Evolutionary conservation across 306 rosid species (phyloP).

Genomic region (Betula pendula): DNA sequence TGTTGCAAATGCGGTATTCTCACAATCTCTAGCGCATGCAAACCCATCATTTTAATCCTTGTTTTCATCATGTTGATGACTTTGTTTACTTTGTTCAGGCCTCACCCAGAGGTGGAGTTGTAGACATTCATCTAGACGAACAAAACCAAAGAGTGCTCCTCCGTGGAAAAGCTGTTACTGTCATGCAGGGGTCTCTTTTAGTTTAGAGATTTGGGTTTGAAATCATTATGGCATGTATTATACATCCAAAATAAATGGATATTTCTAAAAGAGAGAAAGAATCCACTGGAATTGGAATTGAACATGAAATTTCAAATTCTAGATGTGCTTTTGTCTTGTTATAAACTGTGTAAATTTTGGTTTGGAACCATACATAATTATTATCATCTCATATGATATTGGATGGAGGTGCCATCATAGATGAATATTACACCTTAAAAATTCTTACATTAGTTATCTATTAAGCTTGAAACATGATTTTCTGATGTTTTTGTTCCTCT

Average conservation of each 20-base stretch:
- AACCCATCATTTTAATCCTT: constrained; percentile 8
- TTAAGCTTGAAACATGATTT: too few species aligned
- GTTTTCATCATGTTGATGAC: constrained; percentile 3
- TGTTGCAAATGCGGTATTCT: constrained; percentile 59
- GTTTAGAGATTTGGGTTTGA: constrained; percentile 29
- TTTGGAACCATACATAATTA: too few species aligned
- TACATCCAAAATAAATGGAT: background rate
- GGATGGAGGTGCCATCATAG: too few species aligned
- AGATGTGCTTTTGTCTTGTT: too few species aligned
- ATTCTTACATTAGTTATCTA: too few species aligned
- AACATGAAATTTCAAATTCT: background rate
- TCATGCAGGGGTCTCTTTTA: constrained; percentile 66
- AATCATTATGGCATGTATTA: background rate
- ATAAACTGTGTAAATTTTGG: too few species aligned
- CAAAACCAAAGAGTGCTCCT: constrained; percentile 60
- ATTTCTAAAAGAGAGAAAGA: constrained; percentile 2
- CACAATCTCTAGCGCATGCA: background rate
- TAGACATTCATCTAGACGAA: constrained; percentile 58
- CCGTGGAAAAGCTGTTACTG: constrained; percentile 69
- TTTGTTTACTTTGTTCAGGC: constrained; percentile 49
- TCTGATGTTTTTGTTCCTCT: too few species aligned
- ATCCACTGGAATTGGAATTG: constrained; percentile 20
- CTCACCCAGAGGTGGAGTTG: constrained; percentile 69
- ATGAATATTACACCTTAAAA: too few species aligned
- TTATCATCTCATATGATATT: too few species aligned